Percentiles rank a stretch among this genome's conserved stretches.
These are phyloP conservation scores for Hypoxylon fragiforme DNA, from an alignment of 495 filamentous ascomycete genomes.

Conservation along the genomic window DNA sequence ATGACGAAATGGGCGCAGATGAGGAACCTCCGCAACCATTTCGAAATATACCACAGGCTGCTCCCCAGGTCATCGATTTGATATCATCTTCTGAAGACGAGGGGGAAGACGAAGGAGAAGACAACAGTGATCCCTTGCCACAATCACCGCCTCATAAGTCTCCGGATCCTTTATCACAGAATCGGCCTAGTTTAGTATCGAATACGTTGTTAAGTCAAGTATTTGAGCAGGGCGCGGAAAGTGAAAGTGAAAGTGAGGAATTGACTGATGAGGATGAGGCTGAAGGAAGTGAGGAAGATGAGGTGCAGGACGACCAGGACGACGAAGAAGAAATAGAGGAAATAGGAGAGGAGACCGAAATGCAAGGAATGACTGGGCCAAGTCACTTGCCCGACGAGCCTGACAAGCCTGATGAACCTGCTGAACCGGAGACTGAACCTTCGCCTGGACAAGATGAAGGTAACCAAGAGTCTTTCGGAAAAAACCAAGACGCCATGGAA, in stretches of 20 bases:
- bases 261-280: slow-evolving; percentile 5
- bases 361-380: slow-evolving; percentile 8
- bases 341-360: slow-evolving; percentile 3
- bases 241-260: slow-evolving; percentile 10
- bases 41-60: slow-evolving; percentile 14
- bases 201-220: neutral
- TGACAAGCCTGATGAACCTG: no score
- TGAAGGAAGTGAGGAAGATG: slow-evolving; percentile 6
- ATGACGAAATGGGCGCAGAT: slow-evolving; percentile 21
- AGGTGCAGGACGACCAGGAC: slow-evolving; percentile 7
- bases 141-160: neutral
- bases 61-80: slow-evolving; percentile 43
- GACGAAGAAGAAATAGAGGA: neutral
- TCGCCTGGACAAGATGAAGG: slow-evolving; percentile 5
- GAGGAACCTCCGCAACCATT: slow-evolving; percentile 7
- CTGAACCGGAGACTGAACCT: slow-evolving; percentile 5
- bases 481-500: slow-evolving; percentile 12
- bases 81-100: slow-evolving; percentile 48
- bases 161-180: neutral
- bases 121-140: slow-evolving; percentile 1
- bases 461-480: slow-evolving; percentile 1
- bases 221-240: neutral
- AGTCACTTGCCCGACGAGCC: neutral
- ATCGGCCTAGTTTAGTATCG: neutral
- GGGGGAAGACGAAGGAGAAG: slow-evolving; percentile 20